phyloP scores from a whole-genome alignment of 345 rosid species.

The Gossypium herbaceum region DNA sequence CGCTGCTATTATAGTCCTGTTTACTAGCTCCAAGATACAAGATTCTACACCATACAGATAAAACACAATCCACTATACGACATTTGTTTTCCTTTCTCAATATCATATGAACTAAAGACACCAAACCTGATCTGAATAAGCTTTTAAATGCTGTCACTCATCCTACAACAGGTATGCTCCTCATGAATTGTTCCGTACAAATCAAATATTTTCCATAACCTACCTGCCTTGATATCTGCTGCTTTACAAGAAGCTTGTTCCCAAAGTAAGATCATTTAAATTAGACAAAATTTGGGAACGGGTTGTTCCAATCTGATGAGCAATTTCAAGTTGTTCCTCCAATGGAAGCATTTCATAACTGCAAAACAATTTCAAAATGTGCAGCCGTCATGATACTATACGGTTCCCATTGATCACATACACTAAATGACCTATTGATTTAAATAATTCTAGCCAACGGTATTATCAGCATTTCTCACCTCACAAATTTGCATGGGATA shows the following conservation, averaged over 20 bases:
- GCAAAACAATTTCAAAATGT: conserved; percentile 25
- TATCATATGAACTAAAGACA: not conserved
- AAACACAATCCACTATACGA: not conserved
- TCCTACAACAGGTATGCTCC: not conserved
- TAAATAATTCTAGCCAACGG: not conserved
- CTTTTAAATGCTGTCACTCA: not conserved
- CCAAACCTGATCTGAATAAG: not conserved
- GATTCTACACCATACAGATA: not conserved
- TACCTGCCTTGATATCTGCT: not conserved
- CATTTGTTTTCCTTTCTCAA: not conserved
- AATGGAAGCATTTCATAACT: conserved; percentile 88
- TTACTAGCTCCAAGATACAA: not conserved
- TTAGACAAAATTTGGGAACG: conserved; percentile 74
- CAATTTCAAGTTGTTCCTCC: conserved; percentile 87
- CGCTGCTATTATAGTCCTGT: not conserved
- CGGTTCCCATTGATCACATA: not conserved
- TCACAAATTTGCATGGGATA: not conserved
- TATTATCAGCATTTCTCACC: not conserved
- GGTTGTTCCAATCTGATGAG: conserved; percentile 81
- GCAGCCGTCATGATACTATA: not conserved
- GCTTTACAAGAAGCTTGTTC: conserved; percentile 82
- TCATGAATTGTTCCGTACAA: not conserved
- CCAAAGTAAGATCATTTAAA: conserved; percentile 74
- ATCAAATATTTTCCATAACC: not conserved
- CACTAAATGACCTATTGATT: not conserved